Percentiles rank a stretch among this genome's conserved stretches.
phyloP scores from a whole-genome alignment of 2,329 filamentous ascomycete species.

The Coleophoma cylindrospora region DNA sequence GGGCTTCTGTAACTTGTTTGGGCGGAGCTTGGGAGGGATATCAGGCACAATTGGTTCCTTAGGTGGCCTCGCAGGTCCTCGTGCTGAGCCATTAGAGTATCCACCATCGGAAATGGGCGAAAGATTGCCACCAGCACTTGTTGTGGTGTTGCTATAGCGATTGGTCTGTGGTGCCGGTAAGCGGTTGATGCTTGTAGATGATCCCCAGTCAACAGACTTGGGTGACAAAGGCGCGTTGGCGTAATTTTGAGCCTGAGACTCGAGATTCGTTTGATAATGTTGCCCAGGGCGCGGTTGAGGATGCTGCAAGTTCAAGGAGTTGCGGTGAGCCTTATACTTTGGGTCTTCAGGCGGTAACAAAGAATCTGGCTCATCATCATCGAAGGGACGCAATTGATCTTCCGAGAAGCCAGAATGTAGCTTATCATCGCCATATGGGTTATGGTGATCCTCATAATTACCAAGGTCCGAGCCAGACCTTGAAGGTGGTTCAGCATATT shows the following conservation, averaged over 20 bases:
- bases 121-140: constrained; percentile 17
- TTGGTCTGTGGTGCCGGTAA: constrained; percentile 45
- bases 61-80: constrained; percentile 50
- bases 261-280: constrained; percentile 68
- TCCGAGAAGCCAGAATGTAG: constrained; percentile 53
- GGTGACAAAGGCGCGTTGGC: constrained; percentile 52
- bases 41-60: constrained; percentile 54
- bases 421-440: constrained; percentile 56
- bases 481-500: constrained; percentile 48
- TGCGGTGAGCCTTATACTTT: constrained; percentile 77
- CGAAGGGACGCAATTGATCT: constrained; percentile 31
- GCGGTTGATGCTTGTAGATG: constrained; percentile 52
- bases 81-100: constrained; percentile 20
- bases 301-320: constrained; percentile 75
- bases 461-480: constrained; percentile 72
- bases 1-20: constrained; percentile 46
- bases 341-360: constrained; percentile 51
- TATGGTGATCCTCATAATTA: constrained; percentile 52
- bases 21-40: constrained; percentile 41
- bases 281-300: constrained; percentile 72
- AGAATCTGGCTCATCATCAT: constrained; percentile 18
- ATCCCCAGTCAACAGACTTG: constrained; percentile 58
- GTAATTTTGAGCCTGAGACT: constrained; percentile 67
- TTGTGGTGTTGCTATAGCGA: constrained; percentile 33
- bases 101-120: constrained; percentile 25